Base-by-base conservation (phyloP, 306 rosid species). In the Cotoneaster glaucophyllus region DNA sequence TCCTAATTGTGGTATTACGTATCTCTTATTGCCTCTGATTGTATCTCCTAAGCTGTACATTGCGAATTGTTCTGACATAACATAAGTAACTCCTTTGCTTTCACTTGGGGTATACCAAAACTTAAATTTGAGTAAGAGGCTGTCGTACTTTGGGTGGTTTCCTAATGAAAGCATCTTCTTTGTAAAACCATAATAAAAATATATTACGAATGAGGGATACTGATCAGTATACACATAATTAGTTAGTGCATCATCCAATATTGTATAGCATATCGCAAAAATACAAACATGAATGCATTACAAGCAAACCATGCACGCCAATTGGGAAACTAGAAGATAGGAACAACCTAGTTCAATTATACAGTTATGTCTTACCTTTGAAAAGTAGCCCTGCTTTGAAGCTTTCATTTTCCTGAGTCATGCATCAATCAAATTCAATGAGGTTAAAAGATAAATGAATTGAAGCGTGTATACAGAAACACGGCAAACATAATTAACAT, bases 321-420 rank as follows among this genome's bases (percentile, higher is more conserved):
- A 32, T 11, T 32, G 50, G 45, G 37, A 70, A 29, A 53, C 31
- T 31, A 37, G 39, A 39, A 1, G 3, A 54, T 32, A 26, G 12
- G 66, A 61, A 63, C 19, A 63, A 28, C 29, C 54, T 2, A 22
- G 56, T 72, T 58, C 24, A 39, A 58, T 17, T 37, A 24, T 21
- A 37, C 39, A 24, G 34, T 37, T 68, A 29, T 17, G 67, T 56
- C 79, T 67, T 85, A 88, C 96, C 91, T 80, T 85, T 26, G 91
- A 74, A 84, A 91, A 87, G 75, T 80, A 91, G 43, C 93, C 93
- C 74, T 88, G 96, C 83, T 79, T 88, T 85, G 84, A 80, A 5
- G 96, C 91, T 73, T 78, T 85, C 91, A 88, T 24, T 82, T 88
- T 91, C 96, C 96, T 88, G 89, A 54, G 50, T 80, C 81, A 17